Evolutionary conservation across 2,329 filamentous ascomycete genomes (phyloP).

Genomic region (Alternaria atra): DNA sequence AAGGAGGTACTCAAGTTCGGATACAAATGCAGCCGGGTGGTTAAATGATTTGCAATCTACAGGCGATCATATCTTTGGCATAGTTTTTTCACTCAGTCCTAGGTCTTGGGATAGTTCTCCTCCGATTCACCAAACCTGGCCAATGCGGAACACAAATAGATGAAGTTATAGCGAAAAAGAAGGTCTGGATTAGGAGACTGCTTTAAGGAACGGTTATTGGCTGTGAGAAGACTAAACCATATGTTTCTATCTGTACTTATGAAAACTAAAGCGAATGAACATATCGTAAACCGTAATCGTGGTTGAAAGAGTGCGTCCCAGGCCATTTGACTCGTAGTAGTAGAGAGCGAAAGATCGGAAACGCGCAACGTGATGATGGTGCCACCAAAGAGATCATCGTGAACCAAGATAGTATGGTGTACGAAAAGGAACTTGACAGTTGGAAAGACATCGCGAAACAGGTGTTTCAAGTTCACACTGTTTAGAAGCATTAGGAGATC

Average conservation of each 20-base stretch:
- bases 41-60: neutral
- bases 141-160: neutral
- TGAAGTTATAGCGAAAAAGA: neutral
- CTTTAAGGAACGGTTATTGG: neutral
- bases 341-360: neutral
- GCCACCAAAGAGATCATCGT: neutral
- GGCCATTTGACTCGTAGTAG: neutral
- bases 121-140: neutral
- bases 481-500: too few relatives aligned
- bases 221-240: neutral
- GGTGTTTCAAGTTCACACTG: neutral
- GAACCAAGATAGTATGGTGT: neutral
- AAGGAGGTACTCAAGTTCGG: neutral
- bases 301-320: neutral
- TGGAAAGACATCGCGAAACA: neutral
- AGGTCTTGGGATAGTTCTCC: neutral
- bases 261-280: neutral
- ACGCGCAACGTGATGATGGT: neutral
- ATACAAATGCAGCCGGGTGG: neutral
- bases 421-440: neutral
- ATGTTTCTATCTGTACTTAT: neutral
- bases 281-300: neutral
- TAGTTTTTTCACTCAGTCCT: neutral
- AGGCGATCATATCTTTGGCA: neutral
- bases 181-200: neutral